A percentile compares a stretch with the other conserved stretches of the same genome.
Conservation (phyloP, 169 alveolate species). For the Plasmodium coatneyi region DNA sequence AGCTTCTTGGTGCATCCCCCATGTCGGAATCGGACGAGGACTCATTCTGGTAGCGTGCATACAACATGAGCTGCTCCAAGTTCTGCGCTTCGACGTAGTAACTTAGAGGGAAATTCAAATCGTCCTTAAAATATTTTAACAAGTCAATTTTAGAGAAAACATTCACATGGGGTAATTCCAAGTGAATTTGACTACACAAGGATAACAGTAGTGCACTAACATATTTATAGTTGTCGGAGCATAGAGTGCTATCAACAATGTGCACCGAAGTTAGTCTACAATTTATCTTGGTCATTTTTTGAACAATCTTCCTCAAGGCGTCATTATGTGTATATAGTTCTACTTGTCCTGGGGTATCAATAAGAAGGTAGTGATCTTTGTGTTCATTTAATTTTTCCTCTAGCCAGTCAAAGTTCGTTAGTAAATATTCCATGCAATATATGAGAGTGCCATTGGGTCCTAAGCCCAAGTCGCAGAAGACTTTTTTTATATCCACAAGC, state of each 20-base stretch:
- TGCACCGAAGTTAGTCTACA: conserved; percentile 80
- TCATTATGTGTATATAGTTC: conserved; percentile 96
- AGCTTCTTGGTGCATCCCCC: neutral
- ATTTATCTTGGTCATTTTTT: conserved; percentile 82
- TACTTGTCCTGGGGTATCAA: conserved; percentile 97
- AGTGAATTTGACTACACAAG: conserved; percentile 93
- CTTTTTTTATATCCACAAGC: conserved; percentile 89
- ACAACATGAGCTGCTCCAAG: conserved; percentile 47
- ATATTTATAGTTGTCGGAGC: conserved; percentile 92
- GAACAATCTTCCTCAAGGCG: conserved; percentile 89
- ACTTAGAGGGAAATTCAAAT: conserved; percentile 75
- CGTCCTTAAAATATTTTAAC: conserved; percentile 83
- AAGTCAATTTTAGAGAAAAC: conserved; percentile 92
- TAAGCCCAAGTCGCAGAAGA: conserved; percentile 88
- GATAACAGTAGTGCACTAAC: conserved; percentile 93
- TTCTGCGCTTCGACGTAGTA: conserved; percentile 71
- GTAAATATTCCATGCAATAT: conserved; percentile 94
- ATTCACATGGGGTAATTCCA: conserved; percentile 96
- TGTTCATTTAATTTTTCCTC: conserved; percentile 76
- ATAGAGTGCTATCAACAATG: conserved; percentile 93
- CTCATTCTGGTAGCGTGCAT: conserved; percentile 39
- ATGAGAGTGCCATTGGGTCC: conserved; percentile 97
- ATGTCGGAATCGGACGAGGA: conserved; percentile 42
- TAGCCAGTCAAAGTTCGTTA: conserved; percentile 94
- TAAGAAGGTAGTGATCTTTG: conserved; percentile 89